phyloP scores from a whole-genome alignment of 805 yeast species.

The Alloascoidea hylecoeti region DNA sequence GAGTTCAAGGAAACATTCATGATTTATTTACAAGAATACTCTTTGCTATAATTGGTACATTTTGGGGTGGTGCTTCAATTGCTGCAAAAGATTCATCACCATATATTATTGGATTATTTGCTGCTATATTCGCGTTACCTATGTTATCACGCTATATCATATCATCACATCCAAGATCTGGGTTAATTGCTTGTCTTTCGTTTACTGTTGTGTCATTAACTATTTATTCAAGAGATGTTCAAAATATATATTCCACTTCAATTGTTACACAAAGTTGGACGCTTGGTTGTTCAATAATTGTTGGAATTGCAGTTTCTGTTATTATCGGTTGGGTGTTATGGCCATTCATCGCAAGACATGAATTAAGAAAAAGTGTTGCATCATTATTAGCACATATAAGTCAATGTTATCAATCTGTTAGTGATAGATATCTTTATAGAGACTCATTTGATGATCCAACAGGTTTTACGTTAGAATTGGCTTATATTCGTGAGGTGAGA shows the following conservation, averaged over 20 bases:
- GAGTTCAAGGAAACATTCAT: conserved; percentile 15
- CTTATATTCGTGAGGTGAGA: conserved; percentile 33
- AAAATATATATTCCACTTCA: conserved; percentile 9
- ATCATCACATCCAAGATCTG: conserved; percentile 26
- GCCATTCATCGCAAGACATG: conserved; percentile 31
- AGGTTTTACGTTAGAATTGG: conserved; percentile 24
- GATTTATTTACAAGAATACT: conserved; percentile 17
- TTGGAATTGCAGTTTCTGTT: conserved; percentile 23
- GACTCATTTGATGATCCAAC: conserved; percentile 33
- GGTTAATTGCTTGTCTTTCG: conserved; percentile 23
- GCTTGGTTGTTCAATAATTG: conserved; percentile 21
- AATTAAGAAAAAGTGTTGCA: conserved; percentile 23
- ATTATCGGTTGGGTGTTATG: conserved; percentile 29
- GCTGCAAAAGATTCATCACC: conserved; percentile 23
- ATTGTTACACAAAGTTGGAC: conserved; percentile 27
- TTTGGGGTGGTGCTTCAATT: conserved; percentile 33
- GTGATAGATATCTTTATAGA: conserved; percentile 33
- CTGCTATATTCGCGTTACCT: conserved; percentile 20
- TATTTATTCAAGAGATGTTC: conserved; percentile 7
- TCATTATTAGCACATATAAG: conserved; percentile 25
- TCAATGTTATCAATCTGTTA: conserved; percentile 30
- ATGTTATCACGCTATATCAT: conserved; percentile 20
- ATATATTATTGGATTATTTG: conserved; percentile 25
- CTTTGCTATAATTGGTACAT: conserved; percentile 24
- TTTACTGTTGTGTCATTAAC: conserved; percentile 26